Conservation (phyloP, 495 filamentous ascomycete genomes). For the Trichocladium antarcticum region DNA sequence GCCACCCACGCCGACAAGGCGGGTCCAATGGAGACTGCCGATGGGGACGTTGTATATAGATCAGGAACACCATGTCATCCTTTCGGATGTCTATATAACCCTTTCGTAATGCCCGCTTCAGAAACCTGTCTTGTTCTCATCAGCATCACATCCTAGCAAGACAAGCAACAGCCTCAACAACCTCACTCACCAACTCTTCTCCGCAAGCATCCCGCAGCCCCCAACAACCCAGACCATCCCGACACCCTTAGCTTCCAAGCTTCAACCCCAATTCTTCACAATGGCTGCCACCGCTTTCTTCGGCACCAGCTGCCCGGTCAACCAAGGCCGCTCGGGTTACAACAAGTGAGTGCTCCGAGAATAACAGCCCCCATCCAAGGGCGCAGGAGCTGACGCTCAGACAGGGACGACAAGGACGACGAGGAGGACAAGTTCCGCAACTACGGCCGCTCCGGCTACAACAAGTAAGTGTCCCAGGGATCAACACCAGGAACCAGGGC, state of each 20-base stretch:
- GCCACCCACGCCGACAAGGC: conserved; percentile 11
- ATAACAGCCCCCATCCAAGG: neutral
- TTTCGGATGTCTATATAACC: conserved; percentile 26
- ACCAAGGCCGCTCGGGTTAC: conserved; percentile 43
- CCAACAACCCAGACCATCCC: conserved; percentile 1
- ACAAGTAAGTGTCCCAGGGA: conserved; percentile 22
- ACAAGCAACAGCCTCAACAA: conserved; percentile 3
- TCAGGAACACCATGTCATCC: neutral
- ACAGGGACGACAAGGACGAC: conserved; percentile 30
- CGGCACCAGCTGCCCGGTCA: conserved; percentile 44
- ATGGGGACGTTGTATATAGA: neutral
- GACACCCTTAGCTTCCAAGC: conserved; percentile 9
- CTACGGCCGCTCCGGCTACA: conserved; percentile 39
- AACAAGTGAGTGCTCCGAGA: conserved; percentile 29
- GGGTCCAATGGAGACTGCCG: neutral
- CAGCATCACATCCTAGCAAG: conserved; percentile 19
- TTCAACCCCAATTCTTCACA: conserved; percentile 16
- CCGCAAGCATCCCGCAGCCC: neutral
- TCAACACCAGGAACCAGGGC: neutral
- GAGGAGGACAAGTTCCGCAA: conserved; percentile 27
- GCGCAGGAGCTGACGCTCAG: conserved; percentile 4
- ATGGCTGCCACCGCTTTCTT: conserved; percentile 33
- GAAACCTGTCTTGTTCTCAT: conserved; percentile 22
- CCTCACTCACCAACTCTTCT: neutral
- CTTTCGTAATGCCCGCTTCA: conserved; percentile 9